A percentile compares a stretch with the other conserved stretches of the same genome.
Conservation (phyloP, 1,139 yeast genomes). For the Geotrichum macrosporum region DNA sequence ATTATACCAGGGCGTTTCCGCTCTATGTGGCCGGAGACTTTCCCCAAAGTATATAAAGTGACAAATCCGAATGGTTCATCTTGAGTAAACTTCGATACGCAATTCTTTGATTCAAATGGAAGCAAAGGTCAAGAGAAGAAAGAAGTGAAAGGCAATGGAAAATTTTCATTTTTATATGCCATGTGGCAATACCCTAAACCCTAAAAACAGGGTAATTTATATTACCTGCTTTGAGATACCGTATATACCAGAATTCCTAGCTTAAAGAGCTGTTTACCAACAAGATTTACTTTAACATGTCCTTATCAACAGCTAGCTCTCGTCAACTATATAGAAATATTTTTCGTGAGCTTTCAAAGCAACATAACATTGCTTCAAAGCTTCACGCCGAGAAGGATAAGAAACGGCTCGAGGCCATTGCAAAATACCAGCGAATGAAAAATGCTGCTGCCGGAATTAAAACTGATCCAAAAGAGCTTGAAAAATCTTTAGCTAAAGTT, state of each 20-base stretch:
- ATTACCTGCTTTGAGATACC: neutral
- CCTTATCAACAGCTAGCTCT: constrained; percentile 1
- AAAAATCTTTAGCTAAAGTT: constrained; percentile 10
- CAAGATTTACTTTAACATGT: neutral
- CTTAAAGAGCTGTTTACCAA: too few relatives aligned
- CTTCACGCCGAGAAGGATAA: constrained; percentile 30
- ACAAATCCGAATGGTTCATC: constrained; percentile 11
- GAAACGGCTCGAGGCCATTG: constrained; percentile 27
- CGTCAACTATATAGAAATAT: constrained; percentile 30
- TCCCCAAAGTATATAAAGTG: constrained; percentile 20
- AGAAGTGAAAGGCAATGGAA: neutral
- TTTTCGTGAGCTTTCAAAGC: constrained; percentile 34
- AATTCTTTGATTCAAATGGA: constrained; percentile 19
- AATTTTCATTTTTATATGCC: neutral
- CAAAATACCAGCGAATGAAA: constrained; percentile 26
- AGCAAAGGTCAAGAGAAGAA: constrained; percentile 5
- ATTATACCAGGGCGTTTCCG: constrained; percentile 20
- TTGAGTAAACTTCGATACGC: constrained; percentile 22
- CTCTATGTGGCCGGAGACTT: constrained; percentile 22
- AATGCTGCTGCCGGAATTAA: constrained; percentile 21
- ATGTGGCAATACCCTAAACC: constrained; percentile 2
- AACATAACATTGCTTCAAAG: constrained; percentile 32
- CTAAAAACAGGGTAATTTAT: constrained; percentile 16
- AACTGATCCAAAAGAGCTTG: constrained; percentile 12
- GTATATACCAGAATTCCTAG: too few relatives aligned